These are phyloP conservation scores for Ophiostoma triangulosporum DNA, from an alignment of 2,329 filamentous ascomycete species.

Conservation along the genomic window DNA sequence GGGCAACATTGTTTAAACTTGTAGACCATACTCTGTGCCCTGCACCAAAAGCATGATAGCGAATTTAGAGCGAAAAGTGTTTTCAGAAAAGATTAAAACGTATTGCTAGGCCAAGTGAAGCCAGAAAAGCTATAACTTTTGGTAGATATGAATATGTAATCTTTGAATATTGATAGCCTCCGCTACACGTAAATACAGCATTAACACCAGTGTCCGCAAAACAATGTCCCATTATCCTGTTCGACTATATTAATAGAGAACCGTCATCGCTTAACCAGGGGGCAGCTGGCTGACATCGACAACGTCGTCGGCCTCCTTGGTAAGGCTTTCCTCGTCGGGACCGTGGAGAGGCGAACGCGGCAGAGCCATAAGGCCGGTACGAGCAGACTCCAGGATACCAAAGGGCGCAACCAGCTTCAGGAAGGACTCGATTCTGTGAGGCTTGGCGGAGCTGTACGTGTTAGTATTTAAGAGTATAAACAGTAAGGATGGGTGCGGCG, in stretches of 20 bases:
- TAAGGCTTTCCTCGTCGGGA: conserved; percentile 50
- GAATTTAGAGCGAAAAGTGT: neutral
- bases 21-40: neutral
- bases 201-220: neutral
- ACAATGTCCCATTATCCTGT: neutral
- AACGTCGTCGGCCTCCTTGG: conserved; percentile 84
- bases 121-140: neutral
- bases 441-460: conserved; percentile 65
- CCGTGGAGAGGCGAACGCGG: conserved; percentile 80
- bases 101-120: too few species aligned
- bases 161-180: too few species aligned
- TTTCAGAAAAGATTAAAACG: neutral
- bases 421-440: conserved; percentile 87
- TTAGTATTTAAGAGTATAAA: neutral
- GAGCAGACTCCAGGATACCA: conserved; percentile 88
- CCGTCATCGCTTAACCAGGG: conserved; percentile 59
- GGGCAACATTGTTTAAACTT: conserved; percentile 48
- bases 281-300: conserved; percentile 90
- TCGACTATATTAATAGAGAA: neutral
- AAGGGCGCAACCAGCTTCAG: conserved; percentile 91
- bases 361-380: conserved; percentile 92
- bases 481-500: neutral
- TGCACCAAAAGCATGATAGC: neutral
- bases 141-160: neutral
- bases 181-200: neutral